A percentile compares a stretch with the other conserved stretches of the same genome.
phyloP scores from a whole-genome alignment of 1,284 basidiomycete genomes.

The Cutaneotrichosporon daszewskae region DNA sequence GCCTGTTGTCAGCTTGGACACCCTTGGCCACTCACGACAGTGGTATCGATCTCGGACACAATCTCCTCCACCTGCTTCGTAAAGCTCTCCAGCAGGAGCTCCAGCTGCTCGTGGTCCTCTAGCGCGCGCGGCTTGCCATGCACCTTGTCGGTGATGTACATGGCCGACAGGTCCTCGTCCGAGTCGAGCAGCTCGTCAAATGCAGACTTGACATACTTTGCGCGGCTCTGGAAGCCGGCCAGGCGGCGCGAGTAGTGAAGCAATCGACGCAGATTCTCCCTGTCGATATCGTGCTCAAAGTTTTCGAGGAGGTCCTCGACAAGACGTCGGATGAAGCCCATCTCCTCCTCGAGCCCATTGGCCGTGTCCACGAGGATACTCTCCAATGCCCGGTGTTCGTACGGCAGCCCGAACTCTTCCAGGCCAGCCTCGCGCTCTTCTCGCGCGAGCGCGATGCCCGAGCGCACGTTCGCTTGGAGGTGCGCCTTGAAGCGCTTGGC shows the following conservation, averaged over 20 bases:
- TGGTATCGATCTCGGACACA: slow-evolving; percentile 83
- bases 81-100: slow-evolving; percentile 87
- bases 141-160: slow-evolving; percentile 82
- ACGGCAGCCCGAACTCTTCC: slow-evolving; percentile 54
- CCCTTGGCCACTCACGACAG: slow-evolving; percentile 65
- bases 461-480: slow-evolving; percentile 60
- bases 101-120: slow-evolving; percentile 86
- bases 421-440: not conserved
- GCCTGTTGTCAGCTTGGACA: not conserved
- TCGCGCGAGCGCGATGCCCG: slow-evolving; percentile 16
- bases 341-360: slow-evolving; percentile 85
- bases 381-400: slow-evolving; percentile 88
- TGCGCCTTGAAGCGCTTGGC: slow-evolving; percentile 84
- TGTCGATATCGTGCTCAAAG: slow-evolving; percentile 86
- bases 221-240: slow-evolving; percentile 79
- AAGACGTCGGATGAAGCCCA: slow-evolving; percentile 77
- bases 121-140: slow-evolving; percentile 55
- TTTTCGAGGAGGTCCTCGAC: slow-evolving; percentile 83
- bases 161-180: slow-evolving; percentile 86
- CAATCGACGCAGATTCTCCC: slow-evolving; percentile 82
- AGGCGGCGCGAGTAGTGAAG: slow-evolving; percentile 83
- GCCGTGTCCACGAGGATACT: slow-evolving; percentile 81
- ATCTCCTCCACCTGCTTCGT: slow-evolving; percentile 94
- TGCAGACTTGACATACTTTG: slow-evolving; percentile 80
- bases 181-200: slow-evolving; percentile 84